Percentiles rank a stretch among this genome's conserved stretches.
Evolutionary conservation across 441 rosid species (phyloP).

Genomic region (Gossypium davidsonii): DNA sequence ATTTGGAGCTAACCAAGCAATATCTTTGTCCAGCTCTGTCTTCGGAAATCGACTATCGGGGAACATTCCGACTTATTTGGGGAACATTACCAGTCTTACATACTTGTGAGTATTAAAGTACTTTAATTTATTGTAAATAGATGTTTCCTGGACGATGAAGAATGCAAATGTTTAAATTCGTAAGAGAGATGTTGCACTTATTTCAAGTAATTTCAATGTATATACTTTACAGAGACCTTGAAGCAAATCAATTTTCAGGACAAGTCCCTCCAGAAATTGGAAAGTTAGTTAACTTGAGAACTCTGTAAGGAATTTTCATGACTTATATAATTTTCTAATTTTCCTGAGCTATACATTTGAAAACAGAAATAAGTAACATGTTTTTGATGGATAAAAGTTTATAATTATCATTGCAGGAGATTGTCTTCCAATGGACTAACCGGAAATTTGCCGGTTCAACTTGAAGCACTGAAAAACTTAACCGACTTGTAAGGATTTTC

Average conservation of each 20-base stretch:
- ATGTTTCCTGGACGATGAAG: not conserved
- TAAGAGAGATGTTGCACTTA: not conserved
- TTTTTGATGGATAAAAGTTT: not conserved
- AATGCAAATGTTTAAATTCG: not conserved
- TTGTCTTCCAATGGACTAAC: conserved; percentile 36
- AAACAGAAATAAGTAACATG: not conserved
- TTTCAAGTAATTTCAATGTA: conserved; percentile 3
- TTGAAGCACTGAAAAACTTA: conserved; percentile 30
- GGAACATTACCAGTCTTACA: conserved; percentile 41
- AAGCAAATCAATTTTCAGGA: conserved; percentile 57
- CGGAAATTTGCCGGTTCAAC: conserved; percentile 34
- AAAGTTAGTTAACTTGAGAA: conserved; percentile 36
- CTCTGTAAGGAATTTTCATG: conserved; percentile 34
- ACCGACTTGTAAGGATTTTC: conserved; percentile 34
- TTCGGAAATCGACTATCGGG: conserved; percentile 57
- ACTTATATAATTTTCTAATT: not conserved
- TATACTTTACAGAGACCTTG: conserved; percentile 41
- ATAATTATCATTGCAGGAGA: conserved; percentile 23
- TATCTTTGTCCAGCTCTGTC: conserved; percentile 38
- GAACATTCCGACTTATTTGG: conserved; percentile 44
- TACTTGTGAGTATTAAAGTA: conserved; percentile 35
- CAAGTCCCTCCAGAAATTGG: conserved; percentile 50
- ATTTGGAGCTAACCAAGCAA: conserved; percentile 2
- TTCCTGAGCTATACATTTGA: not conserved
- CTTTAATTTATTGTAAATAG: not conserved